Conservation (phyloP, 352 stramenopile species). For the Phytophthora lateralis region DNA sequence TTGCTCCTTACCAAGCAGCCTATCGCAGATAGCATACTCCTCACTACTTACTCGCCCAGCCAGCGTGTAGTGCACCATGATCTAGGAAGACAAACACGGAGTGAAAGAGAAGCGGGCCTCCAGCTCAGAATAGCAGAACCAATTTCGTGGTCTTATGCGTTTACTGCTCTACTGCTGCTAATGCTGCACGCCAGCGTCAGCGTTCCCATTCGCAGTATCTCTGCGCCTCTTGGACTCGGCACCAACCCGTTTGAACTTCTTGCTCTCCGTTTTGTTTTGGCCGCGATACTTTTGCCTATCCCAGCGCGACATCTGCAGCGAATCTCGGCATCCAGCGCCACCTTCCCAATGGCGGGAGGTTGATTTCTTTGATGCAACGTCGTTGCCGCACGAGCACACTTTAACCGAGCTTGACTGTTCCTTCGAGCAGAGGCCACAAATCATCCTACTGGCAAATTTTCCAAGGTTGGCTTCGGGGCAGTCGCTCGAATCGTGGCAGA, state of each 20-base stretch:
- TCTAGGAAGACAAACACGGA: not conserved
- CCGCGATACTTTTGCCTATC: slow-evolving; percentile 84
- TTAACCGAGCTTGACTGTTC: slow-evolving; percentile 82
- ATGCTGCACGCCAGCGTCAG: no score
- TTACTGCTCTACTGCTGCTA: slow-evolving; percentile 19
- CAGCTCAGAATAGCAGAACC: slow-evolving; percentile 11
- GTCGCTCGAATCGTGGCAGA: slow-evolving; percentile 79
- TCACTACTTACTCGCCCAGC: slow-evolving; percentile 69
- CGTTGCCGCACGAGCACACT: slow-evolving; percentile 76
- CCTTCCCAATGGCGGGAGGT: slow-evolving; percentile 76
- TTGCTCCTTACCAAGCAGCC: slow-evolving; percentile 53
- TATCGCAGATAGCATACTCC: slow-evolving; percentile 77
- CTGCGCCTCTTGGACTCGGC: slow-evolving; percentile 52
- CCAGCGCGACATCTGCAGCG: slow-evolving; percentile 55
- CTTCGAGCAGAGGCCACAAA: slow-evolving; percentile 83
- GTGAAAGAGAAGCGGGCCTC: not conserved
- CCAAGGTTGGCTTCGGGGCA: slow-evolving; percentile 71
- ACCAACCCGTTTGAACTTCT: slow-evolving; percentile 81
- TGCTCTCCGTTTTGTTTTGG: slow-evolving; percentile 79
- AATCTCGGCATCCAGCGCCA: slow-evolving; percentile 72
- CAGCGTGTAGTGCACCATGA: slow-evolving; percentile 70
- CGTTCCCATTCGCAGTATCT: slow-evolving; percentile 26
- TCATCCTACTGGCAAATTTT: slow-evolving; percentile 84
- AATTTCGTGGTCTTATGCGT: slow-evolving; percentile 1
- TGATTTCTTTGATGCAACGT: slow-evolving; percentile 57